Conservation (phyloP, 2,329 filamentous ascomycete genomes). For the Colletotrichum gigasporum region DNA sequence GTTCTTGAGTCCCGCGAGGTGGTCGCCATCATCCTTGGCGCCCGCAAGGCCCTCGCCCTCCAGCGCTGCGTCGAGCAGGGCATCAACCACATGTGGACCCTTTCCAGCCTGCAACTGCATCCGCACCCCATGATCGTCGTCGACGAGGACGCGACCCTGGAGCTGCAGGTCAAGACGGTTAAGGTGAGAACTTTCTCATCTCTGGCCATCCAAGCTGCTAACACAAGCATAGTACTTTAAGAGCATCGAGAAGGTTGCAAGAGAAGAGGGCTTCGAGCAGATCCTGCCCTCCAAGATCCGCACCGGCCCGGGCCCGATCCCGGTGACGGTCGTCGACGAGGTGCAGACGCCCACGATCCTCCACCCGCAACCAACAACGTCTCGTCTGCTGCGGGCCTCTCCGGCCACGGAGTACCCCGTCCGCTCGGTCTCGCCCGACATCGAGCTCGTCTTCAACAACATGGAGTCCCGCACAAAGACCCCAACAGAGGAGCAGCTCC, state of each 20-base stretch:
- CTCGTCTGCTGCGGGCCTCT: conserved; percentile 61
- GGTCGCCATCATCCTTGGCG: conserved; percentile 82
- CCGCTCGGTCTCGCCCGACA: conserved; percentile 47
- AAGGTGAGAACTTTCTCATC: conserved; percentile 50
- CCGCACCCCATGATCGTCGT: conserved; percentile 84
- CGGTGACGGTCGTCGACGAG: conserved; percentile 53
- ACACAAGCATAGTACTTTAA: conserved; percentile 68
- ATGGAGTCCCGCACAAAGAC: conserved; percentile 27
- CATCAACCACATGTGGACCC: conserved; percentile 91
- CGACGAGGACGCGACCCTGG: conserved; percentile 81
- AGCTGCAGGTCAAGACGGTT: conserved; percentile 79
- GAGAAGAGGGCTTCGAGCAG: conserved; percentile 65
- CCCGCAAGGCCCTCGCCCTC: conserved; percentile 82
- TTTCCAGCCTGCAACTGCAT: conserved; percentile 83
- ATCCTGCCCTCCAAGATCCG: conserved; percentile 66
- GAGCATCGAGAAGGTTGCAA: conserved; percentile 73
- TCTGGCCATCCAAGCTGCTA: background rate
- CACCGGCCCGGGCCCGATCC: conserved; percentile 55
- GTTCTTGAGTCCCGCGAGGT: conserved; percentile 85
- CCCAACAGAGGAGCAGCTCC: conserved; percentile 52
- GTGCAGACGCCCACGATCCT: conserved; percentile 56
- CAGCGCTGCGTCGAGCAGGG: conserved; percentile 84
- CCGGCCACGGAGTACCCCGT: conserved; percentile 65
- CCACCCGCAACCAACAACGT: conserved; percentile 65
- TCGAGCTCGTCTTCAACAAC: conserved; percentile 28